Percentiles rank a stretch among this genome's conserved stretches.
Conservation (phyloP, 2,329 filamentous ascomycete genomes). For the Penicillium griseofulvum region DNA sequence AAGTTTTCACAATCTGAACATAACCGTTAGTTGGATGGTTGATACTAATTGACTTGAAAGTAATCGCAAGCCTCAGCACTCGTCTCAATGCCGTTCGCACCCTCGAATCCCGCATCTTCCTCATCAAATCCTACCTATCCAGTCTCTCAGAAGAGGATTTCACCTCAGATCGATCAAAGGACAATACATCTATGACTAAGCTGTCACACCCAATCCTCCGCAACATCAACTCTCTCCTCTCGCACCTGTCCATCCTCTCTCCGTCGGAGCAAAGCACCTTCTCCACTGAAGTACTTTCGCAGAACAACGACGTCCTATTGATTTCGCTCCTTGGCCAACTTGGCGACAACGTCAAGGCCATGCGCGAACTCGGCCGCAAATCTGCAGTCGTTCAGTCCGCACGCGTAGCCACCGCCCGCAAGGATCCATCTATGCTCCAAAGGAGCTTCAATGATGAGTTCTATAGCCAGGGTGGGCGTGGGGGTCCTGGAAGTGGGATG, state of each 20-base stretch:
- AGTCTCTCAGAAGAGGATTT: conserved; percentile 65
- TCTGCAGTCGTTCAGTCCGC: conserved; percentile 58
- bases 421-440: conserved; percentile 21
- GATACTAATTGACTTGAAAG: conserved; percentile 31
- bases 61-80: conserved; percentile 69
- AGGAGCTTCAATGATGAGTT: conserved; percentile 31
- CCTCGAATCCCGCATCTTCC: conserved; percentile 72
- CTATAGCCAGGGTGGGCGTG: conserved; percentile 15
- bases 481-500: neutral
- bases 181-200: conserved; percentile 51
- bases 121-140: conserved; percentile 74
- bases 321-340: conserved; percentile 73
- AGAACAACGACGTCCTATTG: conserved; percentile 80
- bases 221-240: conserved; percentile 81
- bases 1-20: conserved; percentile 23
- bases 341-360: conserved; percentile 67
- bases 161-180: conserved; percentile 38
- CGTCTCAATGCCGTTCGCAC: conserved; percentile 94
- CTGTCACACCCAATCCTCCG: conserved; percentile 72
- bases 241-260: conserved; percentile 76
- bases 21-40: conserved; percentile 11
- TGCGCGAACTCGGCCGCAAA: conserved; percentile 73
- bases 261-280: conserved; percentile 67
- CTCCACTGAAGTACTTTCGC: conserved; percentile 67
- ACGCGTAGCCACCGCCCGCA: conserved; percentile 21